Evolutionary conservation across 306 rosid species (phyloP).

Genomic region (Rosa multiflora): DNA sequence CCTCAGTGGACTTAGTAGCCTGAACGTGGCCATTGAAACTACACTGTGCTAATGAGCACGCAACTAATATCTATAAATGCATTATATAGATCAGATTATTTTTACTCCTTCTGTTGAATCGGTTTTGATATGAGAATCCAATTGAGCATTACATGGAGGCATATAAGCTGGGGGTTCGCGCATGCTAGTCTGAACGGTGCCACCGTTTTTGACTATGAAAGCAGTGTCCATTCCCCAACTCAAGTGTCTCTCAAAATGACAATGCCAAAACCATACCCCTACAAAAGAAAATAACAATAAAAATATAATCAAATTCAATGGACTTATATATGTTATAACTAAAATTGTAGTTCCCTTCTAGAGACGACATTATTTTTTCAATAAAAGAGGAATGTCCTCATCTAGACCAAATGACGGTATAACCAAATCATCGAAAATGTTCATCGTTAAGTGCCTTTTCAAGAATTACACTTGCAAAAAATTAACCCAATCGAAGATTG

Average conservation of each 20-base stretch:
- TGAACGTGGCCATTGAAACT: neutral
- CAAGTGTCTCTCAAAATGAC: conserved; percentile 13
- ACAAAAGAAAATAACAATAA: neutral
- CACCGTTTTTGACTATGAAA: conserved; percentile 15
- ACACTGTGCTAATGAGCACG: neutral
- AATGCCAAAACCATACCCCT: conserved; percentile 25
- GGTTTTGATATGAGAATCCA: neutral
- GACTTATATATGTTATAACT: too few species aligned
- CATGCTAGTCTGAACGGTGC: conserved; percentile 4
- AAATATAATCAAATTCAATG: neutral
- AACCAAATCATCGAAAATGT: too few species aligned
- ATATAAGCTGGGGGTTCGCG: conserved; percentile 12
- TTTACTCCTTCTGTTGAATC: neutral
- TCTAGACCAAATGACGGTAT: too few species aligned
- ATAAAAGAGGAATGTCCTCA: too few species aligned
- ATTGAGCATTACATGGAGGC: conserved; percentile 15
- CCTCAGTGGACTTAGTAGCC: neutral
- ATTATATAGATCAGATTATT: neutral
- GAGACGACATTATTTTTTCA: too few species aligned
- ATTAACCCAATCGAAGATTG: too few species aligned
- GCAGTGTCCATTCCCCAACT: conserved; percentile 18
- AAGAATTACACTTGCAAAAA: too few species aligned
- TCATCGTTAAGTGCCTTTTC: too few species aligned
- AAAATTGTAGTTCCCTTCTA: too few species aligned
- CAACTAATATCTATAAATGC: neutral